phyloP scores from a whole-genome alignment of 371 early-diverging fungal genomes.

The Apophysomyces elegans region DNA sequence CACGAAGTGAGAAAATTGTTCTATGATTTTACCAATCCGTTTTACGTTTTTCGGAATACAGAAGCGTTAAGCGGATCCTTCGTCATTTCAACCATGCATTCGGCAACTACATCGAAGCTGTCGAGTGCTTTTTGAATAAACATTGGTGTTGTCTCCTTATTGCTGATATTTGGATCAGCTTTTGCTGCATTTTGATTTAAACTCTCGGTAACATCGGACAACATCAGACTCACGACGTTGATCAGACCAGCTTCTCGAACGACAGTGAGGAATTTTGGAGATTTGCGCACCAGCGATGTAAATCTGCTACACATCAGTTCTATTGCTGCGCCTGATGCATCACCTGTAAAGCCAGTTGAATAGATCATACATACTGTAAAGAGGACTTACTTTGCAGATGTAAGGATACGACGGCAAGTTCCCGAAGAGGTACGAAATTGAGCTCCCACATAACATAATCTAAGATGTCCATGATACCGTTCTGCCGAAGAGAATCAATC shows the following conservation, averaged over 20 bases:
- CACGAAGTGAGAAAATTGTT: not conserved
- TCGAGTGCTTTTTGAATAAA: slow-evolving; percentile 55
- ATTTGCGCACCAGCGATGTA: slow-evolving; percentile 44
- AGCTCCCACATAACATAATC: slow-evolving; percentile 62
- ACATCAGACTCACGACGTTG: slow-evolving; percentile 61
- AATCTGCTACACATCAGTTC: slow-evolving; percentile 57
- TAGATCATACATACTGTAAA: not conserved
- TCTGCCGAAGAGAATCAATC: slow-evolving; percentile 26
- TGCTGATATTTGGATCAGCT: not conserved
- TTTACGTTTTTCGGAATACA: slow-evolving; percentile 46
- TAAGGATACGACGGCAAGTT: slow-evolving; percentile 62
- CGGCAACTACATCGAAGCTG: slow-evolving; percentile 58
- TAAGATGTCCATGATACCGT: slow-evolving; percentile 59
- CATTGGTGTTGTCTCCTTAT: slow-evolving; percentile 24
- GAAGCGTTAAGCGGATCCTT: slow-evolving; percentile 33
- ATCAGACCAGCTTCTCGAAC: slow-evolving; percentile 70
- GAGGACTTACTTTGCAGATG: slow-evolving; percentile 62
- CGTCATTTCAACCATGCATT: slow-evolving; percentile 54
- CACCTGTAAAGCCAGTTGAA: slow-evolving; percentile 26
- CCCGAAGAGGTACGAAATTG: slow-evolving; percentile 73
- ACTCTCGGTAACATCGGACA: slow-evolving; percentile 57
- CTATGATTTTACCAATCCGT: not conserved
- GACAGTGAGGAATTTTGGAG: slow-evolving; percentile 57
- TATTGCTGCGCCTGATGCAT: slow-evolving; percentile 58
- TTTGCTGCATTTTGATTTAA: slow-evolving; percentile 20